Percentiles rank a stretch among this genome's conserved stretches.
Evolutionary conservation across 2,329 filamentous ascomycete genomes (phyloP).

Genomic region (Tolypocladium endophyticum): DNA sequence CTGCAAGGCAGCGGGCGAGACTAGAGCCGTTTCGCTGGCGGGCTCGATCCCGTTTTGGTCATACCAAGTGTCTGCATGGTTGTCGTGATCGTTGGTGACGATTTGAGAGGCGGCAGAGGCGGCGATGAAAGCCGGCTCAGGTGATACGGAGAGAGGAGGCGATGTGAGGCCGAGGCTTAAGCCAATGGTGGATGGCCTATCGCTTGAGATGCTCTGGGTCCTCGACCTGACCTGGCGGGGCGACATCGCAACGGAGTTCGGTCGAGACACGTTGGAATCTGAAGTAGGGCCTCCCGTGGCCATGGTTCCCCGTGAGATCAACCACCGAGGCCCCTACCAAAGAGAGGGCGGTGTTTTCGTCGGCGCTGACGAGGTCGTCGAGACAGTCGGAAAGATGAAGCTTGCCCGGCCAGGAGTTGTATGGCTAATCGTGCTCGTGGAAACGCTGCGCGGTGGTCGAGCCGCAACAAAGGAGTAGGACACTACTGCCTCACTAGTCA

Average conservation of each 20-base stretch:
- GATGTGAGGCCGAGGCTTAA: slow-evolving; percentile 43
- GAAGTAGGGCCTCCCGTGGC: slow-evolving; percentile 15
- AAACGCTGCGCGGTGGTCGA: neutral
- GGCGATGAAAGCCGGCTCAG: slow-evolving; percentile 79
- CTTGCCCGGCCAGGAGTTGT: neutral
- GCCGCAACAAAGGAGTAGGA: neutral
- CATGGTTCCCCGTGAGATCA: neutral
- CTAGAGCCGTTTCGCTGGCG: slow-evolving; percentile 57
- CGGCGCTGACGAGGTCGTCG: neutral
- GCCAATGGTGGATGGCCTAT: slow-evolving; percentile 51
- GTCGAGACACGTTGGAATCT: slow-evolving; percentile 19
- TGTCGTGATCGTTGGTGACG: slow-evolving; percentile 78
- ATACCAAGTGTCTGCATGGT: slow-evolving; percentile 58
- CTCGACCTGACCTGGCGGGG: slow-evolving; percentile 32
- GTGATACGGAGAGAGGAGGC: slow-evolving; percentile 59
- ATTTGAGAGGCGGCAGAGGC: slow-evolving; percentile 82
- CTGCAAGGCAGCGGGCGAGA: slow-evolving; percentile 61
- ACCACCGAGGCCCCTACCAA: neutral
- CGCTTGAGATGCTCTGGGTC: slow-evolving; percentile 59
- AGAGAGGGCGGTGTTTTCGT: neutral
- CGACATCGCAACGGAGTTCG: slow-evolving; percentile 21
- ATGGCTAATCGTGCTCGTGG: neutral
- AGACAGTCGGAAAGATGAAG: neutral
- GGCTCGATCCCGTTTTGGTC: slow-evolving; percentile 58
- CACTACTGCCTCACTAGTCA: neutral